phyloP scores from a whole-genome alignment of 1,139 yeast genomes.

The Saccharomyces hybrid region DNA sequence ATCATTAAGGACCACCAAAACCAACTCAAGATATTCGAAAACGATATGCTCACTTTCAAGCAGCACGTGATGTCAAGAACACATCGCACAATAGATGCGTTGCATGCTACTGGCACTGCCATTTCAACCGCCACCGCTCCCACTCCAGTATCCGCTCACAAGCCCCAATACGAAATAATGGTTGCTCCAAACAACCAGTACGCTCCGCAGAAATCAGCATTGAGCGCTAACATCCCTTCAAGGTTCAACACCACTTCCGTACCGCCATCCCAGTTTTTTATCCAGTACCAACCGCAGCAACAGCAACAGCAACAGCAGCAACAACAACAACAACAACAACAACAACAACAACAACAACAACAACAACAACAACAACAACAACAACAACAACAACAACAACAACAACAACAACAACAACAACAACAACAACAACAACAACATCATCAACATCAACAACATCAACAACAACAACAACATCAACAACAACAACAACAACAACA shows the following conservation, averaged over 20 bases:
- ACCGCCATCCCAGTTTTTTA: not conserved
- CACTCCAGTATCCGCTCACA: not conserved
- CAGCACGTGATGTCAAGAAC: not conserved
- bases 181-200: not conserved
- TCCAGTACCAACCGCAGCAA: conserved; percentile 2
- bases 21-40: not conserved
- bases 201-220: not conserved
- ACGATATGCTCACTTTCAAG: not conserved
- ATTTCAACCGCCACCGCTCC: not conserved
- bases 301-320: conserved; percentile 11
- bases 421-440: conserved; percentile 9
- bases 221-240: conserved; percentile 5
- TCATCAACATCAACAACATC: conserved; percentile 11
- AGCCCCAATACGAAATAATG: not conserved
- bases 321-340: conserved; percentile 10
- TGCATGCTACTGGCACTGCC: not conserved
- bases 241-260: not conserved
- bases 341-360: conserved; percentile 7
- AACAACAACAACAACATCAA: conserved; percentile 10
- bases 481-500: conserved; percentile 10
- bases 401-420: conserved; percentile 6
- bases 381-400: conserved; percentile 3
- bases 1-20: not conserved
- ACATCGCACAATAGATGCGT: not conserved
- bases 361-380: conserved; percentile 3